Base-by-base conservation (phyloP, 2,329 filamentous ascomycete species). In the Cladosporium sp. region DNA sequence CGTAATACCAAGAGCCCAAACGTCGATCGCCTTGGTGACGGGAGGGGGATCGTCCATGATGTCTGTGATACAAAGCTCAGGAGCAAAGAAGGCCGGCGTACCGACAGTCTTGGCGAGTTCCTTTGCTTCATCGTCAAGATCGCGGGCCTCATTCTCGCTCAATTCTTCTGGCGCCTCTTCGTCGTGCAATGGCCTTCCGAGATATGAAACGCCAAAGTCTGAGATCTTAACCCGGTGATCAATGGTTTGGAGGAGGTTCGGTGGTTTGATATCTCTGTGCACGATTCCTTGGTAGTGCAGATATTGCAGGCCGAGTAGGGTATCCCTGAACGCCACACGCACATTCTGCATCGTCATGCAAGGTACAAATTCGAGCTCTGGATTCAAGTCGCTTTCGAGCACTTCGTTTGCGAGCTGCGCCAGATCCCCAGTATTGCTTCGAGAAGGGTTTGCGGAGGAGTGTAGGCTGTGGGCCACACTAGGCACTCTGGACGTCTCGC, bases 101-200 rank as follows among this genome's bases (percentile, higher is more conserved):
- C 93, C 93, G 5, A 97, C 93, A 1, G 93, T 97, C 75, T 97
- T 97, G 54, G 93, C 92, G n/a, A 99, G 76, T 67, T 97, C 93
- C 54, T 95, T 83, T 56, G 95, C 91, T 65, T 96, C 89, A 60
- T 96, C 91, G 42, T 64, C 62, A 52, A 95, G 83, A 62, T 95
- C 89, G 36, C 83, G 84, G 9, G 88, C 87, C 67, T 96, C 91
- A 73, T 84, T 70, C 52, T 90, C 86, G 52, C 89, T 64, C 44
- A 66, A 85, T 32, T 83, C 80, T 61, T 95, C 89, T 47, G 87
- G 88, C 11, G 52, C 37, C 27, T 68, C 64, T 34, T 57, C 62
- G 41, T 95, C 89, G 34, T 88, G 80, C 52, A 91, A 87, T 1
- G 89, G 89, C 44, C 89, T 84, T 22, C 93, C 93, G 56, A 99